phyloP scores from a whole-genome alignment of 2,329 filamentous ascomycete genomes.

The Aspergillus ochraceus region DNA sequence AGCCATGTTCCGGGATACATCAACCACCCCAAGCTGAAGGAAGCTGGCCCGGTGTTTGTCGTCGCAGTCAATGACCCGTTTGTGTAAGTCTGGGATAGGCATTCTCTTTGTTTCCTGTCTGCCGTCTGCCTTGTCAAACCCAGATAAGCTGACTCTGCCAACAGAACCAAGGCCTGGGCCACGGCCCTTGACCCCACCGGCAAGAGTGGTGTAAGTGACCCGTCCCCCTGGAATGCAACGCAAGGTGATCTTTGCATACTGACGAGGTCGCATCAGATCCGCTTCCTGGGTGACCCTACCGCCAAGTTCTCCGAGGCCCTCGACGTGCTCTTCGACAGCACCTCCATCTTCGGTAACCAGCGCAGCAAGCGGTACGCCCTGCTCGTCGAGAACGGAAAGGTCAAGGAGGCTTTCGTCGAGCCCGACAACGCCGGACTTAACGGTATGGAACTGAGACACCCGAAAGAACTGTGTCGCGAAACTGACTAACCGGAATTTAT shows the following conservation, averaged over 20 bases:
- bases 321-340: constrained; percentile 78
- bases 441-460: constrained; percentile 51
- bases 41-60: constrained; percentile 82
- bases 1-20: constrained; percentile 85
- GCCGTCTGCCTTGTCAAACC: neutral
- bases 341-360: constrained; percentile 75
- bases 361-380: constrained; percentile 88
- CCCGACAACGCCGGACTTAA: constrained; percentile 82
- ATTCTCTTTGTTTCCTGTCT: neutral
- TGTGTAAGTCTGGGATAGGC: constrained; percentile 64
- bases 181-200: constrained; percentile 72
- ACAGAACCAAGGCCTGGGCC: constrained; percentile 86
- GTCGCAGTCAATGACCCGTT: constrained; percentile 93
- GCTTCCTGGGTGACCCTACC: constrained; percentile 81
- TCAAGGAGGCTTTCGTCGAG: constrained; percentile 79
- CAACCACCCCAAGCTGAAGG: constrained; percentile 72
- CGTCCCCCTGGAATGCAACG: neutral
- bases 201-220: constrained; percentile 68
- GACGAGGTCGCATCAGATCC: constrained; percentile 59
- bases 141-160: constrained; percentile 3
- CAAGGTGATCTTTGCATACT: neutral
- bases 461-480: constrained; percentile 4
- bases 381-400: constrained; percentile 79
- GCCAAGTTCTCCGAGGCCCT: constrained; percentile 79
- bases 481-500: constrained; percentile 14